A percentile compares a stretch with the other conserved stretches of the same genome.
These are phyloP conservation scores for Quaeritorhiza haematococci DNA, from an alignment of 371 early-diverging fungal species.

Conservation along the genomic window DNA sequence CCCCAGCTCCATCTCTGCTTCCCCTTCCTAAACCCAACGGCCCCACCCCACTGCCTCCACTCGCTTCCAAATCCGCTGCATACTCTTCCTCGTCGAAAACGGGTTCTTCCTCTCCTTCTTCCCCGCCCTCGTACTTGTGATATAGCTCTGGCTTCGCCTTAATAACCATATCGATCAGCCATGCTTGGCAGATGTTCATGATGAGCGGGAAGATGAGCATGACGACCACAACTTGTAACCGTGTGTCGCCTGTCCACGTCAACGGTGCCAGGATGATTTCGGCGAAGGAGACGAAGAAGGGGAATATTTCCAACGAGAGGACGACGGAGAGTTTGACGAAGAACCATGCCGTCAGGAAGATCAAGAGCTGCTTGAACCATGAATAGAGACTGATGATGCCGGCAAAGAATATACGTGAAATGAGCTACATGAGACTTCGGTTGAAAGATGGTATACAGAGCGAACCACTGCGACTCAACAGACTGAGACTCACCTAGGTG, in stretches of 20 bases:
- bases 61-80: too few relatives aligned
- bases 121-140: too few relatives aligned
- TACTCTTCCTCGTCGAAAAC: too few relatives aligned
- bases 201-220: slow-evolving; percentile 38
- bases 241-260: neutral
- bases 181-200: slow-evolving; percentile 41
- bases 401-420: neutral
- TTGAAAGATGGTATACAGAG: neutral
- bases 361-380: slow-evolving; percentile 28
- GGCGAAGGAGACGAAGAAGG: slow-evolving; percentile 25
- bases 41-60: too few relatives aligned
- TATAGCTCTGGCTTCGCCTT: slow-evolving; percentile 29
- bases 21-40: too few relatives aligned
- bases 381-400: slow-evolving; percentile 9
- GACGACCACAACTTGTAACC: slow-evolving; percentile 33
- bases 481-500: slow-evolving; percentile 22
- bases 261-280: slow-evolving; percentile 9
- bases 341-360: slow-evolving; percentile 35
- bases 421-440: too few relatives aligned
- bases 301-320: slow-evolving; percentile 18
- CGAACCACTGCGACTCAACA: neutral
- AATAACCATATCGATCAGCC: slow-evolving; percentile 38
- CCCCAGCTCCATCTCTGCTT: too few relatives aligned
- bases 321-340: slow-evolving; percentile 32
- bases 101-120: too few relatives aligned